Conservation (phyloP, 768 basidiomycete species). For the Artomyces pyxidatus region DNA sequence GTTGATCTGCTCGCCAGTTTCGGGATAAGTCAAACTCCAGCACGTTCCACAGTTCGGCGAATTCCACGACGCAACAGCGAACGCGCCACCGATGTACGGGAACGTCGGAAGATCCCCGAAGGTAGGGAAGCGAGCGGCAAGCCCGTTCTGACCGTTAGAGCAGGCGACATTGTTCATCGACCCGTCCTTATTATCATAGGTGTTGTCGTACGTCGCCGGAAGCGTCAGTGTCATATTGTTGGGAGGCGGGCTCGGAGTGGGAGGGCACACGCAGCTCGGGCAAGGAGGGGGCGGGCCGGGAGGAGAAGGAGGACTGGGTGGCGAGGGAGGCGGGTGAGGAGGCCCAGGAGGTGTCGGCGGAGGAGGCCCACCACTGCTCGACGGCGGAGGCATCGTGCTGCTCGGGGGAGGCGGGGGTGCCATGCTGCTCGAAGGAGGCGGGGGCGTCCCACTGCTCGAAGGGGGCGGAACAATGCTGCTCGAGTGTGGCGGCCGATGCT, state of each 20-base stretch:
- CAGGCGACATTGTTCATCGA: slow-evolving; percentile 40
- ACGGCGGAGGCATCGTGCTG: neutral
- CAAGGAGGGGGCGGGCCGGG: neutral
- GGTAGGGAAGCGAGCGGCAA: slow-evolving; percentile 38
- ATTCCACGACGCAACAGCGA: slow-evolving; percentile 42
- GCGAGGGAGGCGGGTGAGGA: neutral
- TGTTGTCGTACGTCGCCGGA: slow-evolving; percentile 32
- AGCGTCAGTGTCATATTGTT: neutral
- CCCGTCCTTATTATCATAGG: slow-evolving; percentile 37
- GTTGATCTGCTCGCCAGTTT: slow-evolving; percentile 31
- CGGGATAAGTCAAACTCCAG: slow-evolving; percentile 47
- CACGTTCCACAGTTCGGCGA: slow-evolving; percentile 51
- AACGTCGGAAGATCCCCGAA: slow-evolving; percentile 48
- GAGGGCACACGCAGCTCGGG: neutral
- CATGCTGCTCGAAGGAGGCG: neutral
- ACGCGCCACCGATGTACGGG: slow-evolving; percentile 51
- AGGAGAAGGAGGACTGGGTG: neutral
- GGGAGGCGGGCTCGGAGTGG: neutral
- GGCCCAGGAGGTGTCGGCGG: neutral
- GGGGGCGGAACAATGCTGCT: neutral
- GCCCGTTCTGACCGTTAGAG: slow-evolving; percentile 45
- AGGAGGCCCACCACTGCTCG: too few species aligned
- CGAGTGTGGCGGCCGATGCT: neutral
- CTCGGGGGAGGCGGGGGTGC: neutral
- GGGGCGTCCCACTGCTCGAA: neutral